Evolutionary conservation across 768 basidiomycete genomes (phyloP).

Genomic region (Boletus subcaerulescens): DNA sequence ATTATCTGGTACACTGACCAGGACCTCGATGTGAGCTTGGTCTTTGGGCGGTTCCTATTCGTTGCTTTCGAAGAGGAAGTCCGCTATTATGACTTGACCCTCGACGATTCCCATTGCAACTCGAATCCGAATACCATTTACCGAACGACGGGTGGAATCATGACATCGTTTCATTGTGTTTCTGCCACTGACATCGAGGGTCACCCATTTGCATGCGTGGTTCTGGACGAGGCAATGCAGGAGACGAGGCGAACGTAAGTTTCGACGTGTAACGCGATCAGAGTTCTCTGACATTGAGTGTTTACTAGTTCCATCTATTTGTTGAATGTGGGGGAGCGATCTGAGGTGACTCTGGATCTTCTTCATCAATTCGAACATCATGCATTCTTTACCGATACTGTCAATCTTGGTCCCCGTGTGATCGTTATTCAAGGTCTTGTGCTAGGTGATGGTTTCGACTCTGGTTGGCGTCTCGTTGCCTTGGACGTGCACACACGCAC

Average conservation of each 20-base stretch:
- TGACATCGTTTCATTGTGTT: conserved; percentile 4
- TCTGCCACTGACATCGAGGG: conserved; percentile 14
- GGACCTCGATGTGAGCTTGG: neutral
- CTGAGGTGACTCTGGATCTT: conserved; percentile 7
- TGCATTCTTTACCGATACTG: neutral
- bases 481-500: conserved; percentile 15
- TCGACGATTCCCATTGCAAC: neutral
- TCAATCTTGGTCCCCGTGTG: conserved; percentile 9
- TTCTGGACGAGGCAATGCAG: conserved; percentile 1
- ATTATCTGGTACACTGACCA: conserved; percentile 4
- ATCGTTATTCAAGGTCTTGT: conserved; percentile 1
- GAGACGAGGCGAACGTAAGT: conserved; percentile 3
- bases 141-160: neutral
- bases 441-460: too few species aligned
- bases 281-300: neutral
- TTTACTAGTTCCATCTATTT: conserved; percentile 6
- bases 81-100: conserved; percentile 11
- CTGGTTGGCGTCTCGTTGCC: neutral
- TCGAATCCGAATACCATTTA: conserved; percentile 8
- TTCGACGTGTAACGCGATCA: neutral
- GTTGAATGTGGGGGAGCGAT: neutral
- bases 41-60: conserved; percentile 17
- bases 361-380: neutral
- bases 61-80: conserved; percentile 13
- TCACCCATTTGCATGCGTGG: conserved; percentile 13